Percentiles rank a stretch among this genome's conserved stretches.
Evolutionary conservation across 495 filamentous ascomycete genomes (phyloP).

Genomic region (Penicillium roqueforti): DNA sequence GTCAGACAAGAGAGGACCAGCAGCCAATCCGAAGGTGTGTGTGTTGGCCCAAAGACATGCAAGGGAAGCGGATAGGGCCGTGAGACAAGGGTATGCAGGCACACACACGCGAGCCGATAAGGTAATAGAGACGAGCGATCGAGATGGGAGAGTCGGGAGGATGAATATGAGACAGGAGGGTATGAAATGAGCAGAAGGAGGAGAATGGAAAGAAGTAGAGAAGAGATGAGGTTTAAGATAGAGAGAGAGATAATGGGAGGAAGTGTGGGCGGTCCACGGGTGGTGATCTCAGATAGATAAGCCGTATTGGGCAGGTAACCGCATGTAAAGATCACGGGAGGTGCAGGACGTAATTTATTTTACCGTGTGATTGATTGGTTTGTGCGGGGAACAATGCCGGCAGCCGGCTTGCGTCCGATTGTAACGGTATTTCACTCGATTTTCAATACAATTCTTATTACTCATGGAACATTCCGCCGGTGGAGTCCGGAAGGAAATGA

Average conservation of each 20-base stretch:
- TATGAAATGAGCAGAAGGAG: neutral
- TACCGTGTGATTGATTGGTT: conserved; percentile 8
- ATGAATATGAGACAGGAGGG: neutral
- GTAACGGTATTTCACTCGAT: neutral
- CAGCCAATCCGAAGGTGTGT: conserved; percentile 8
- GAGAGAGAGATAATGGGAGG: conserved; percentile 7
- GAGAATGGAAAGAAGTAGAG: neutral
- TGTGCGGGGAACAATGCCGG: conserved; percentile 5
- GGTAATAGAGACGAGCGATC: conserved; percentile 3
- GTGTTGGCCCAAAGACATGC: conserved; percentile 7
- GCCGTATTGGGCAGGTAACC: conserved; percentile 32
- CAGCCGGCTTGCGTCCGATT: neutral
- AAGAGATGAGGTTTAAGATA: neutral
- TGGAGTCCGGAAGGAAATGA: conserved; percentile 13
- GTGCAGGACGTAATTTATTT: conserved; percentile 21
- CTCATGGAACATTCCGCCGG: conserved; percentile 28
- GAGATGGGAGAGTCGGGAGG: neutral
- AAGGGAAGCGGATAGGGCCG: conserved; percentile 10
- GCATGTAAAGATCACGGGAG: conserved; percentile 12
- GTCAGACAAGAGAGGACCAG: conserved; percentile 13
- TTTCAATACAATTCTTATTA: conserved; percentile 5
- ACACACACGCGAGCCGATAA: conserved; percentile 22
- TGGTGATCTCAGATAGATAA: conserved; percentile 29
- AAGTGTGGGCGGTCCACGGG: no score
- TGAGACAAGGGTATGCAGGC: conserved; percentile 26